Base-by-base conservation (phyloP, 2,329 filamentous ascomycete species). In the Neoarthrinium moseri region DNA sequence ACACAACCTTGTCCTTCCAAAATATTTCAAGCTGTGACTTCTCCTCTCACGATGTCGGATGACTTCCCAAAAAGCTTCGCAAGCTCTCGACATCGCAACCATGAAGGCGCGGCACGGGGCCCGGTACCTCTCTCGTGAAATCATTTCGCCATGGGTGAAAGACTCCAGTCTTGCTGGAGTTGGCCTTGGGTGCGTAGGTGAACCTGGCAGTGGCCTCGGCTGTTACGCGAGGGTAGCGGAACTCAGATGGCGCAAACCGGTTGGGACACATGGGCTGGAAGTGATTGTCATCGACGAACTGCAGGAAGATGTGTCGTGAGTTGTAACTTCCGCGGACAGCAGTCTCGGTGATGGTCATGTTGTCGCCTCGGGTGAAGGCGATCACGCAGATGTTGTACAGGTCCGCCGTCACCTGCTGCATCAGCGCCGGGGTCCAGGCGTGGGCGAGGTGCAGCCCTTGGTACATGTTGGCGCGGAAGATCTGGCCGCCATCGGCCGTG, bases 191-290 rank as follows among this genome's bases (percentile, higher is more conserved):
- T 2, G 57, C 57, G 22, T 49, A 43, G n/a, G 15, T 15, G 47
- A 52, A 59, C 15, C 39, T 43, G 7, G 52, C 48, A n/a, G 57
- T 60, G 12, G 34, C 49, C 10, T 43, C 50, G 30, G 54, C 51
- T 2, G 58, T 65, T 27, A 62, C 39, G 4, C 62, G 56, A 2
- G 64, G 64, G 33, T 64, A 58, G 35, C 53, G 56, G 48, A 67
- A 67, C 46, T 68, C 64, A 38, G 50, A 62, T n/a, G 54, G 40
- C 23, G 52, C 38, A 50, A 53, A 61, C 2, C 63, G 53, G 44
- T 66, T 66, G 6, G 64, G 62, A 12, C 57, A 44, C 50, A 66
- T 57, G 6, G 65, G 64, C 40, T 59, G 56, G 49, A 56, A 68
- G 43, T 67, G 64, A 30, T 46, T 49, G 23, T 45, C 52, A 21